Evolutionary conservation across 805 yeast species (phyloP), one percentile per base, ranked within the genome.

Genomic region (Maudiozyma barnettii): DNA sequence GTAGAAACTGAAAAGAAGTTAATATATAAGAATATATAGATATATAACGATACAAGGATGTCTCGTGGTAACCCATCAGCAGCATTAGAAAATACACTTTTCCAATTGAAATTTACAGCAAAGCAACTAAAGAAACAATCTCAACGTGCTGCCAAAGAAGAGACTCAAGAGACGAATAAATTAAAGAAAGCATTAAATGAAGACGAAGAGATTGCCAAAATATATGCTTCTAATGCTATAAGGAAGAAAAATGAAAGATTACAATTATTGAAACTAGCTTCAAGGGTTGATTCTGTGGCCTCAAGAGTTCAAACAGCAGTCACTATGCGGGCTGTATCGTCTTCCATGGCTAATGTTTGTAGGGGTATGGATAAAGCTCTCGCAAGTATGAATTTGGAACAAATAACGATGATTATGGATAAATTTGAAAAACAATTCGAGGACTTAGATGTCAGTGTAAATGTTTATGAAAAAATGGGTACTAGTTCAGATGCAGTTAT

Each of bases 241-340:
- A 76, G 99, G 44, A 93, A 93, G 65, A 75, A 84, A 41, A 85
- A 84, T 57, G 99, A 93, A 65, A 72, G 91, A 52, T 72, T 91
- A 45, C 91, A 84, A 60, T 67, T 93, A 46, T 69, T 93, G 45
- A 74, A 91, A 54, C 71, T 93, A 49, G 84, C 96, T 0, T 86
- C 96, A 0, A 70, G 97, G 49, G 86, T 93, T 19, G 99, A 93
- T 67, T 91, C 98, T 0, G 99, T 93, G 21, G 95, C 98, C 0
- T 83, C 95, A 4, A 70, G 99, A 49, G 95, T 93, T 2, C 97
- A 91, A 58, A 93, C 99, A 0, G 99, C 99, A 0, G 97, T 93
- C 6, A 91, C 98, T 0, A 93, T 93, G 99, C 76, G 96, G 54
- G 80, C 86, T 44, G 96, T 93, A 10, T 87, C 96, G 0, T 89